Evolutionary conservation across 1,139 yeast species (phyloP).

Genomic region (Nematodospora anomalae): DNA sequence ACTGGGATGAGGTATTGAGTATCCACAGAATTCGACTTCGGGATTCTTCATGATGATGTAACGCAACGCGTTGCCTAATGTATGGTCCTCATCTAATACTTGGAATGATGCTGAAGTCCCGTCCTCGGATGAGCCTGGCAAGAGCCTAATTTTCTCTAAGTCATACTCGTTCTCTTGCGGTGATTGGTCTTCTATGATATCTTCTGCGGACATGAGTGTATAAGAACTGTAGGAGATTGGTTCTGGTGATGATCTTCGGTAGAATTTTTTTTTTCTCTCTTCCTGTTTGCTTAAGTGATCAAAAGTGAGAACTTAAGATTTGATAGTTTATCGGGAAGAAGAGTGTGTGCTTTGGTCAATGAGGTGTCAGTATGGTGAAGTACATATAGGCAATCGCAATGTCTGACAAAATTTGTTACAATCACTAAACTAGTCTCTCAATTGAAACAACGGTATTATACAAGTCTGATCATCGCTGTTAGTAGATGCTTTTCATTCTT

Average conservation of each 20-base stretch:
- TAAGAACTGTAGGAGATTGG: neutral
- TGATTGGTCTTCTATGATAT: conserved; percentile 3
- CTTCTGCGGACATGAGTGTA: conserved; percentile 10
- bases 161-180: conserved; percentile 43
- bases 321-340: no score
- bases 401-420: no score
- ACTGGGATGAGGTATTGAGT: conserved; percentile 98
- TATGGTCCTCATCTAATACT: conserved; percentile 89
- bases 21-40: conserved; percentile 96
- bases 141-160: conserved; percentile 51
- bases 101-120: conserved; percentile 96
- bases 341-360: no score
- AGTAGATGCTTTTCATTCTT: no score
- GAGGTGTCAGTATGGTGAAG: no score
- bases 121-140: conserved; percentile 94
- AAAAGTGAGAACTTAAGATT: no score
- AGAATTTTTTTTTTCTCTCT: neutral
- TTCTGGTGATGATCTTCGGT: neutral
- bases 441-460: no score
- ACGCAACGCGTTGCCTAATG: conserved; percentile 89
- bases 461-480: no score
- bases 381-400: no score
- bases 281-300: no score
- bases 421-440: no score
- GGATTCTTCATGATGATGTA: conserved; percentile 97